Base-by-base conservation (phyloP, 202 grass and related monocot species). In the Setaria italica region DNA sequence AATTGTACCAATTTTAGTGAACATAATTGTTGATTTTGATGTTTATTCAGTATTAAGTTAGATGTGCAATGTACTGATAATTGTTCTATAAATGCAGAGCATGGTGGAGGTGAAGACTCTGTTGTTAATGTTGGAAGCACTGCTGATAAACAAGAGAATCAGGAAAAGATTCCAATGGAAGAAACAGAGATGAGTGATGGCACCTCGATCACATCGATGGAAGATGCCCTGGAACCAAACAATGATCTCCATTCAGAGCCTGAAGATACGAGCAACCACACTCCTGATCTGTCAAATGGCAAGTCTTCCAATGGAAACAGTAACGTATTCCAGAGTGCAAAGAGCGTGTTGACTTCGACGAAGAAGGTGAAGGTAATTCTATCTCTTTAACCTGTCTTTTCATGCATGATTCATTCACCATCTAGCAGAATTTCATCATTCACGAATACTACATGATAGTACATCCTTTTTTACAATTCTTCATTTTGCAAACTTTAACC, bases 361-460 rank as follows among this genome's bases (percentile, higher is more conserved):
- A 88, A 88, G 81, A 87, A 77, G 62, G 70, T 50, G 41, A 83
- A 90, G 65, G 85, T 82, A 77, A 56, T 72, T 75, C 4, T 17
- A n/a, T 62, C 30, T 55, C 9, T 14, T 76, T 30, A 10, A 45
- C 3, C 9, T 49, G 16, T 67, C 51, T 1, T 45, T 30, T 51
- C 74, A 57, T 70, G 4, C 29, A 63, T 56, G 53, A 30, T 43
- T 59, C n/a, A 62, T 72, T 10, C 10, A 34, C 15, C 20, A 2
- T 32, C 12, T 49, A 2, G 11, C 12, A 29, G 4, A 80, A 30
- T 6, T 9, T 34, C 17, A 54, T n/a, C 0, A 41, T 41, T 41
- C 39, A 41, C 6, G 39, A 7, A 39, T 8, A 25, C 25, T 25
- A 25, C 25, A 25, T 25, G 25, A 25, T 25, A 25, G 25, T 25